These are phyloP conservation scores for Capsella rubella DNA, from an alignment of 441 rosid genomes.

Conservation along the genomic window DNA sequence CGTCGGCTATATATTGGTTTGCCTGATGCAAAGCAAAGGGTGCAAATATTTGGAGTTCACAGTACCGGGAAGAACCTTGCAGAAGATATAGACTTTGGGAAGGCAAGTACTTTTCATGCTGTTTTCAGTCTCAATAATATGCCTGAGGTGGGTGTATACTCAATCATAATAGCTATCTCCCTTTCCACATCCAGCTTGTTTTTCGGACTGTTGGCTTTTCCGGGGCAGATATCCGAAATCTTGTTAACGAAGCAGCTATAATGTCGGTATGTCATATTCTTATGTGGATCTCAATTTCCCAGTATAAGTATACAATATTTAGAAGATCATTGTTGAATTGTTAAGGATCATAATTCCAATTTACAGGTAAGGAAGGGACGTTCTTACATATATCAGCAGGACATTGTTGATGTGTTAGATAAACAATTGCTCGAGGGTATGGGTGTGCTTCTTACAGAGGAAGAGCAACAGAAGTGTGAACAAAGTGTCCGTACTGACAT, in stretches of 20 bases:
- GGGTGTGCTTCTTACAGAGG: slow-evolving; percentile 98
- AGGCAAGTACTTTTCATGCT: slow-evolving; percentile 55
- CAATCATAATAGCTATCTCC: slow-evolving; percentile 25
- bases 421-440: slow-evolving; percentile 99
- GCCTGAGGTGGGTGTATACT: slow-evolving; percentile 27
- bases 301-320: slow-evolving; percentile 11
- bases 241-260: slow-evolving; percentile 96
- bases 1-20: slow-evolving; percentile 95
- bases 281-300: slow-evolving; percentile 23
- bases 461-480: slow-evolving; percentile 94
- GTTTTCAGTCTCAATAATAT: neutral
- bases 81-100: slow-evolving; percentile 84
- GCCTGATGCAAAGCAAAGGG: slow-evolving; percentile 93
- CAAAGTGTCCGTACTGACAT: slow-evolving; percentile 67
- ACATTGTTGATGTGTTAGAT: slow-evolving; percentile 90
- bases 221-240: slow-evolving; percentile 97
- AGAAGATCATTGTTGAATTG: slow-evolving; percentile 30
- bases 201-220: slow-evolving; percentile 96
- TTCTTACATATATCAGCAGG: slow-evolving; percentile 83
- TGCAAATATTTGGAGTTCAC: slow-evolving; percentile 90
- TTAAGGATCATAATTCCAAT: slow-evolving; percentile 30
- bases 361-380: slow-evolving; percentile 92
- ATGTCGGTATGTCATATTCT: slow-evolving; percentile 82
- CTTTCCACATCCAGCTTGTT: slow-evolving; percentile 72
- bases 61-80: slow-evolving; percentile 86